phyloP scores from a whole-genome alignment of 495 filamentous ascomycete species.

The Xylaria acuta region DNA sequence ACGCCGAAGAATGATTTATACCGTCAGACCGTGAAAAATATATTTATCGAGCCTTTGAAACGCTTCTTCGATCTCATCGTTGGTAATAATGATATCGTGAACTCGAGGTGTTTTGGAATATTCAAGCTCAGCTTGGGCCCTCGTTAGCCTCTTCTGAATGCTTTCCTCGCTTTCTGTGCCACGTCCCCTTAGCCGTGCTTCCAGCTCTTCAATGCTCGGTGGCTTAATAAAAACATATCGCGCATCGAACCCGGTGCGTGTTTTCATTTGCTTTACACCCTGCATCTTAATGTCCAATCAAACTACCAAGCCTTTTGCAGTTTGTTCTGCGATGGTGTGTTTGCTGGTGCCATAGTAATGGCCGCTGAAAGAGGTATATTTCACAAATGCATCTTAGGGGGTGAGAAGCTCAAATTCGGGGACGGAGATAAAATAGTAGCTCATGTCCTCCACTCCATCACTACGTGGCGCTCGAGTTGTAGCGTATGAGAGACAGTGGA shows the following conservation, averaged over 20 bases:
- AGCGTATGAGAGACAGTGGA: no score
- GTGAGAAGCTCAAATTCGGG: conserved; percentile 61
- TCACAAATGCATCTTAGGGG: conserved; percentile 63
- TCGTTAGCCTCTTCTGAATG: conserved; percentile 27
- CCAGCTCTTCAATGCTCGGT: conserved; percentile 29
- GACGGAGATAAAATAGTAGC: conserved; percentile 65
- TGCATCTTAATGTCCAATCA: conserved; percentile 43
- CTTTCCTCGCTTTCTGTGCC: conserved; percentile 29
- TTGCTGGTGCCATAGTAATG: conserved; percentile 72
- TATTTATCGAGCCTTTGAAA: neutral
- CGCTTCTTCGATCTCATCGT: conserved; percentile 30
- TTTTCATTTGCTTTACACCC: conserved; percentile 30
- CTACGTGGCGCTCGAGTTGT: neutral
- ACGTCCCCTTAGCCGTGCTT: conserved; percentile 27
- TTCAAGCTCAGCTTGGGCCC: conserved; percentile 29
- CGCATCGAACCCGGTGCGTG: conserved; percentile 9
- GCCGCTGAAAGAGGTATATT: conserved; percentile 68
- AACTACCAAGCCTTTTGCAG: conserved; percentile 53
- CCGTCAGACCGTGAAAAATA: no score
- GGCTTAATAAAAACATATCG: conserved; percentile 28
- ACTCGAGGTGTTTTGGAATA: conserved; percentile 23
- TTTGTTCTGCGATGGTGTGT: conserved; percentile 61
- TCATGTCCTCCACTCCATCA: conserved; percentile 62
- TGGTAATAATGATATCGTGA: conserved; percentile 32
- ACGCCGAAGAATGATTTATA: no score